A percentile compares a stretch with the other conserved stretches of the same genome.
phyloP scores from a whole-genome alignment of 2,329 filamentous ascomycete genomes.

The Exophiala mesophila region DNA sequence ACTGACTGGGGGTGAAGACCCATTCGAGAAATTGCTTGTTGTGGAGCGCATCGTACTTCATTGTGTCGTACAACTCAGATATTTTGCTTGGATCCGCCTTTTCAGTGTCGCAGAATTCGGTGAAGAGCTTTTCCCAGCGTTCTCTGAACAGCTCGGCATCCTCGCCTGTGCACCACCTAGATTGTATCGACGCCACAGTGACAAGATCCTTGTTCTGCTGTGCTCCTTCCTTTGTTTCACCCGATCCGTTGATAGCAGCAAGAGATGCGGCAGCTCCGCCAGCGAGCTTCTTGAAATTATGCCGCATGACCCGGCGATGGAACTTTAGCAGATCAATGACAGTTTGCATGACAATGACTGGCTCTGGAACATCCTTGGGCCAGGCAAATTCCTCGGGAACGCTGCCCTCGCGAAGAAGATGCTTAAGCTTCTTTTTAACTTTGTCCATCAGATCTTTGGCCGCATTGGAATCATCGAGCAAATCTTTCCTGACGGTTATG shows the following conservation, averaged over 20 bases:
- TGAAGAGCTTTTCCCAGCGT: constrained; percentile 96
- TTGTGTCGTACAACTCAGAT: constrained; percentile 95
- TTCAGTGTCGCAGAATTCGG: constrained; percentile 91
- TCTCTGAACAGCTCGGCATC: constrained; percentile 93
- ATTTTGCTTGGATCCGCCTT: constrained; percentile 99
- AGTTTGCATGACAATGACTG: constrained; percentile 82
- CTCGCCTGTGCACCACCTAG: constrained; percentile 93
- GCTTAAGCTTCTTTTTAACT: constrained; percentile 98
- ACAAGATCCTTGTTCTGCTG: constrained; percentile 38
- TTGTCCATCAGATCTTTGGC: constrained; percentile 99
- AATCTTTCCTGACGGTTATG: constrained; percentile 86
- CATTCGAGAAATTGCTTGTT: constrained; percentile 95
- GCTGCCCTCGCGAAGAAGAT: constrained; percentile 83
- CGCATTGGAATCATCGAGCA: constrained; percentile 94
- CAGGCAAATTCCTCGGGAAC: constrained; percentile 96
- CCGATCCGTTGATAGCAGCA: constrained; percentile 32
- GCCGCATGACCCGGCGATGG: constrained; percentile 87
- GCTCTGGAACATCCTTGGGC: constrained; percentile 90
- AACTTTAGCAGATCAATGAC: constrained; percentile 98
- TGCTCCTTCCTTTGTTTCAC: constrained; percentile 22
- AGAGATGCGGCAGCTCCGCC: constrained; percentile 57
- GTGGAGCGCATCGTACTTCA: constrained; percentile 98
- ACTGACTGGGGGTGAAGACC: constrained; percentile 83
- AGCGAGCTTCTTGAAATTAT: constrained; percentile 81
- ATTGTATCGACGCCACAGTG: constrained; percentile 67